Base-by-base conservation (phyloP, 1,284 basidiomycete species). In the Exsudoporus floridanus region DNA sequence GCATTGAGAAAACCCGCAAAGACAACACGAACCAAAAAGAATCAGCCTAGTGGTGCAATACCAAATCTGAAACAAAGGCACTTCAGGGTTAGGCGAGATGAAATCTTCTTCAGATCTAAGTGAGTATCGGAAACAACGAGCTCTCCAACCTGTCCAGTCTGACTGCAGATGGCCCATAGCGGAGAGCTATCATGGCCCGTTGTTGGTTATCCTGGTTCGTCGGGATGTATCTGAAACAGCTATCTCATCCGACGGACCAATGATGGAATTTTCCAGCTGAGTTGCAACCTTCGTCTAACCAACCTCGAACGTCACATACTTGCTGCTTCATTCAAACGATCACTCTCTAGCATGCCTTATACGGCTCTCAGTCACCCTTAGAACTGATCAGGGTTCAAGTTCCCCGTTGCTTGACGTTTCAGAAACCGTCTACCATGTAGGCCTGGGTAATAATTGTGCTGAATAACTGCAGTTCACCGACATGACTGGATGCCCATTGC, bases 21-120 rank as follows among this genome's bases (percentile, higher is more conserved):
- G 16, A 62, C 57, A 63, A 66, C 8, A 21, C 36, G 7, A 38
- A 43, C 63, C 50, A 52, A 58, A 62, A 42, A 19, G 27, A 39
- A n/a, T n/a, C 7, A 12, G 7, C n/a, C n/a, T n/a, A n/a, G n/a
- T n/a, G 13, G 39, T 19, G 46, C 57, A 38, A 36, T 38, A 16
- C 37, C 30, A 41, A 31, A 59, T 50, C 21, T 41, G 28, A 49
- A 38, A 58, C 34, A 58, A 56, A 39, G 33, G 30, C 30, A 31
- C 12, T 31, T 31, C 30, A 31, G 6, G 6, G 30, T 31, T 31
- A 31, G 40, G 19, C n/a, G 14, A 43, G 16, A 21, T 19, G 18
- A 40, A 7, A 39, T 13, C 16, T 19, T 47, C 46, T 35, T 34
- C 21, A 31, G 18, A n/a, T 21, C 16, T 16, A 12, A 50, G 6